Percentiles rank a stretch among this genome's conserved stretches.
These are phyloP conservation scores for Eucalyptus erythrocorys DNA, from an alignment of 345 rosid genomes.

Conservation along the genomic window DNA sequence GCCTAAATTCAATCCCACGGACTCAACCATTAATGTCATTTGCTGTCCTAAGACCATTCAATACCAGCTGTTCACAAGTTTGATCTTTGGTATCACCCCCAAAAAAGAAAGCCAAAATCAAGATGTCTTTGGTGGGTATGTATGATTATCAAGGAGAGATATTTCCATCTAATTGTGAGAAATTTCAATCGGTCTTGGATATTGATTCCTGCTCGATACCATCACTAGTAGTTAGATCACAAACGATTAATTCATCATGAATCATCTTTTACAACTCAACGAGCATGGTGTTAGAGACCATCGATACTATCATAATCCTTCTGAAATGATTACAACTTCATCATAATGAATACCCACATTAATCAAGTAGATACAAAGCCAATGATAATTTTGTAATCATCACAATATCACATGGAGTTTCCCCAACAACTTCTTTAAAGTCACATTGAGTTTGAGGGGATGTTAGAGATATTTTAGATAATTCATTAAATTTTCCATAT, in stretches of 20 bases:
- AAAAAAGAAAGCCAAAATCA: neutral
- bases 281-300: neutral
- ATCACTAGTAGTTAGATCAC: neutral
- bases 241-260: too few species aligned
- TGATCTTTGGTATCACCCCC: neutral
- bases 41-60: neutral
- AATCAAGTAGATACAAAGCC: neutral
- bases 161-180: neutral
- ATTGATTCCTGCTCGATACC: neutral
- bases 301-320: neutral
- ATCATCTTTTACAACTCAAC: neutral
- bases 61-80: neutral
- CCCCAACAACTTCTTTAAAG: neutral
- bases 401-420: neutral
- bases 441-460: neutral
- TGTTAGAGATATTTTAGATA: neutral
- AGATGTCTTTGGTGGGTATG: neutral
- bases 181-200: neutral
- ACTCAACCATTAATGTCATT: neutral
- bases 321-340: too few species aligned
- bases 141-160: neutral
- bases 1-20: neutral
- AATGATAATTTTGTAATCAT: neutral
- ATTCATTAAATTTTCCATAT: neutral
- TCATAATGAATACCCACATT: neutral